Base-by-base conservation (phyloP, 2,329 filamentous ascomycete species). In the Exophiala xenobiotica region DNA sequence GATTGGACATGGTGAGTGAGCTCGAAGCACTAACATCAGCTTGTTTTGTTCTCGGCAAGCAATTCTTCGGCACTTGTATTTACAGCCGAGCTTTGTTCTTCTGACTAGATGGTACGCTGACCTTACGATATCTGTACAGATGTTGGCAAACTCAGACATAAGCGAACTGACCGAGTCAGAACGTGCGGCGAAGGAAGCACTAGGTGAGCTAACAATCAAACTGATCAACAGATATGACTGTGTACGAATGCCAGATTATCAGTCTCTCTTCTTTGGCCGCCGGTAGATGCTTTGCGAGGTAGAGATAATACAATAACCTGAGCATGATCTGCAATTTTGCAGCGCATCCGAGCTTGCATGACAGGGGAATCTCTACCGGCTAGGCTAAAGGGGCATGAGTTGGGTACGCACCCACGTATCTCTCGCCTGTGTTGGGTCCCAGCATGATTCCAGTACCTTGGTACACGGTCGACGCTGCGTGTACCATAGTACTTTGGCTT, bases 61-160 rank as follows among this genome's bases (percentile, higher is more conserved):
- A 40, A 40, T 40, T 40, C n/a, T 40, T 16, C 37, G 37, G 37
- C 37, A 40, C 37, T 40, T 16, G 19, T 40, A 40, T 16, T 40
- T 16, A 40, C 37, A 11, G 37, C 37, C 19, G 37, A 40, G 37
- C 37, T 40, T 40, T 11, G 37, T 40, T 14, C 12, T 40, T 40
- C 37, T 40, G 37, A 40, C 37, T 40, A 40, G 37, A 40, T 40
- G 12, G 12, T 16, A 40, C 37, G 37, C 37, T 40, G 37, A 40
- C 37, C 22, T n/a, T 23, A 12, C 16, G 29, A 33, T 33, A 9
- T 33, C 29, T 33, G 16, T 14, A 14, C 29, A 33, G 29, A 33
- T 33, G 12, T 14, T 33, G 29, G 29, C 29, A 33, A 33, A 33
- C 29, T 12, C 29, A 33, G 29, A 33, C 29, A 33, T 33, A 14